Evolutionary conservation across 768 basidiomycete genomes (phyloP).

Genomic region (Boletellus emodensis): DNA sequence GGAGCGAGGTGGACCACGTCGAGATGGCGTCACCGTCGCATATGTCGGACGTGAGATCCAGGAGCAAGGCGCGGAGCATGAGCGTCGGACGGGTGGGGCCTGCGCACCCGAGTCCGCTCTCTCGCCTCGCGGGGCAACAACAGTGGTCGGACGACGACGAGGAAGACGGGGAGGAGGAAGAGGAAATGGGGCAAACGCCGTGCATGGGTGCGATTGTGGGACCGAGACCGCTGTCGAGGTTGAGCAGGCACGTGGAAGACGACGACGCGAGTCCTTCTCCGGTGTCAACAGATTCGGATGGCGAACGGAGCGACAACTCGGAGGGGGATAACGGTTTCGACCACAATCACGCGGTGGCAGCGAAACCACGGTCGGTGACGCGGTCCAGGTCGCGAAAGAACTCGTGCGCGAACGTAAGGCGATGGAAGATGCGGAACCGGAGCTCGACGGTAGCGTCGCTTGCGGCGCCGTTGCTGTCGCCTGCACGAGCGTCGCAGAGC

Average conservation of each 20-base stretch:
- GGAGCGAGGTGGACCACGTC: conserved; percentile 33
- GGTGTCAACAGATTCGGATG: conserved; percentile 62
- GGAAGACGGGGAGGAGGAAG: conserved; percentile 26
- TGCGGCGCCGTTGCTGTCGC: conserved; percentile 36
- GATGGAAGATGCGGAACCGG: conserved; percentile 45
- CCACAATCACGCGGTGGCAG: background rate
- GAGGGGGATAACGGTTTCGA: background rate
- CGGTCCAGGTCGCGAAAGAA: conserved; percentile 31
- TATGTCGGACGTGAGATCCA: conserved; percentile 18
- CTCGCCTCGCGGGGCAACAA: conserved; percentile 50
- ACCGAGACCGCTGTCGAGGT: background rate
- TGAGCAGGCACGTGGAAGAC: conserved; percentile 36
- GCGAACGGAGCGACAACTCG: conserved; percentile 36
- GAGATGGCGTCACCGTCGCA: conserved; percentile 22
- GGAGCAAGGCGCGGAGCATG: conserved; percentile 36
- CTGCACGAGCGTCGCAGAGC: conserved; percentile 13
- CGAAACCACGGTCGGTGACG: conserved; percentile 26
- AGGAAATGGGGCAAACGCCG: too few relatives aligned
- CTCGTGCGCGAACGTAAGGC: conserved; percentile 16
- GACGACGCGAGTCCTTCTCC: conserved; percentile 53
- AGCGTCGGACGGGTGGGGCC: conserved; percentile 23
- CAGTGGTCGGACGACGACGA: conserved; percentile 53
- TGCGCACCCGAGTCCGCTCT: conserved; percentile 64
- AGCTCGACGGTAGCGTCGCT: conserved; percentile 67
- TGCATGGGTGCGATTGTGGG: too few relatives aligned